These are phyloP conservation scores for Geum urbanum DNA, from an alignment of 306 rosid species.

Conservation along the genomic window DNA sequence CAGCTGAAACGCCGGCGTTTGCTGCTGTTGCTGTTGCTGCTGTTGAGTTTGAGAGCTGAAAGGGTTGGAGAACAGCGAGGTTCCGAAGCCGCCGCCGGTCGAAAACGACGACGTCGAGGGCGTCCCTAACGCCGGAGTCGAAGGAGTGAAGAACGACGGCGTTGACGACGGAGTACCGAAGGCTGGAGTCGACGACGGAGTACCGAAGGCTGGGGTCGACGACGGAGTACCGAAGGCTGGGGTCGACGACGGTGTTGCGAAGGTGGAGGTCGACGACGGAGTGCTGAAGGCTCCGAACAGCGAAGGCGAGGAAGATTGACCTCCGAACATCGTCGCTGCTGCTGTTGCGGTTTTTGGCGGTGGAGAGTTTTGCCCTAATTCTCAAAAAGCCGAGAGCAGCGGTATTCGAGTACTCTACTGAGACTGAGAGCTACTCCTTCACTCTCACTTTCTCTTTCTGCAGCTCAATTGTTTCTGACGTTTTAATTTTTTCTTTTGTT, in stretches of 20 bases:
- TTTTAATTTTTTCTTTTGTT: too few relatives aligned
- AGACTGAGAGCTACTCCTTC: too few relatives aligned
- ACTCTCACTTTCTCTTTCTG: too few relatives aligned
- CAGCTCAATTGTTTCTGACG: too few relatives aligned
- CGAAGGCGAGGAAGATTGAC: constrained; percentile 16
- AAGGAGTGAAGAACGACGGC: constrained; percentile 48
- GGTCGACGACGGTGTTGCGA: constrained; percentile 38
- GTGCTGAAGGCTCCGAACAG: constrained; percentile 38
- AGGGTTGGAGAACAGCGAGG: constrained; percentile 34
- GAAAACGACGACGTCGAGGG: constrained; percentile 37
- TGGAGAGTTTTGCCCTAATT: background rate
- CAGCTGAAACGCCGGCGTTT: background rate
- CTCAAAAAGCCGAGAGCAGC: too few relatives aligned
- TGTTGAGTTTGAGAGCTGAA: constrained; percentile 11
- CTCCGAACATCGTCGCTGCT: constrained; percentile 29
- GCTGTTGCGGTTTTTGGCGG: background rate
- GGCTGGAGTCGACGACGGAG: constrained; percentile 31
- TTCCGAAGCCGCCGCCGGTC: constrained; percentile 50
- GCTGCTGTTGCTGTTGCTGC: constrained; percentile 34
- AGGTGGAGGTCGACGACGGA: constrained; percentile 44
- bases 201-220: constrained; percentile 44
- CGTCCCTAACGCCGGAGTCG: constrained; percentile 56
- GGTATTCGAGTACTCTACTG: too few relatives aligned
- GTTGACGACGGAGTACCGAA: constrained; percentile 42
- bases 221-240: constrained; percentile 47